These are phyloP conservation scores for Pythium dissotocum DNA, from an alignment of 352 stramenopile genomes.

Conservation along the genomic window DNA sequence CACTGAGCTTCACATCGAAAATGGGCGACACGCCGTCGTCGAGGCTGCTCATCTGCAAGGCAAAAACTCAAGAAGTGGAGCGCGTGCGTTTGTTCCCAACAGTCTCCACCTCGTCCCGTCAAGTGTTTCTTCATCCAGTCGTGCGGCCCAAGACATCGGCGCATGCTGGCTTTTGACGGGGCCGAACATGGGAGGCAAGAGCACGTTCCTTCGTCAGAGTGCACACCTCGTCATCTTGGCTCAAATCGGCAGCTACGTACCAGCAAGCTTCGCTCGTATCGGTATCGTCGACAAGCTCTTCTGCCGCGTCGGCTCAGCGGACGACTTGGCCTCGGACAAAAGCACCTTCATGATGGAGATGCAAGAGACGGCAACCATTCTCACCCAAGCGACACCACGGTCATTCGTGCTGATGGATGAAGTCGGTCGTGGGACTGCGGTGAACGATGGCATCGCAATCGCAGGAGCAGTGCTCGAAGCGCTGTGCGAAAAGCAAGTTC, in stretches of 20 bases:
- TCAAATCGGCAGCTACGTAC: constrained; percentile 84
- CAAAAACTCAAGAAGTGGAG: constrained; percentile 42
- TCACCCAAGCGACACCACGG: constrained; percentile 66
- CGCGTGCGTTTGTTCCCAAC: constrained; percentile 70
- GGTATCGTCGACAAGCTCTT: constrained; percentile 84
- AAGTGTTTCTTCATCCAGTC: neutral
- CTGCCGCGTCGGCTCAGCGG: constrained; percentile 75
- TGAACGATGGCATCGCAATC: constrained; percentile 80
- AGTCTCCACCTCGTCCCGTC: constrained; percentile 51
- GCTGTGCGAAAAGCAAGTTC: constrained; percentile 54
- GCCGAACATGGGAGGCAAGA: constrained; percentile 90
- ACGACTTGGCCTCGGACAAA: constrained; percentile 76
- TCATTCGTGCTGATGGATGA: constrained; percentile 91
- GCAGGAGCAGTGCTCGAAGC: constrained; percentile 75
- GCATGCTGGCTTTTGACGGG: constrained; percentile 84
- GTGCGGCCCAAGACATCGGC: constrained; percentile 1
- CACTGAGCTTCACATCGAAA: constrained; percentile 62
- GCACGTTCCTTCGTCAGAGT: constrained; percentile 80
- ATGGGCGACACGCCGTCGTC: constrained; percentile 67
- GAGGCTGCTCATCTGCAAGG: constrained; percentile 59
- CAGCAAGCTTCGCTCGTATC: constrained; percentile 63
- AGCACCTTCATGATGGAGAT: constrained; percentile 91
- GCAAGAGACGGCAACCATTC: constrained; percentile 79
- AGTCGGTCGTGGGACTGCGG: constrained; percentile 78
- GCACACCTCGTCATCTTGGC: constrained; percentile 77